A percentile compares a stretch with the other conserved stretches of the same genome.
phyloP scores from a whole-genome alignment of 1,139 yeast genomes.

The Starmera stellimalicola region DNA sequence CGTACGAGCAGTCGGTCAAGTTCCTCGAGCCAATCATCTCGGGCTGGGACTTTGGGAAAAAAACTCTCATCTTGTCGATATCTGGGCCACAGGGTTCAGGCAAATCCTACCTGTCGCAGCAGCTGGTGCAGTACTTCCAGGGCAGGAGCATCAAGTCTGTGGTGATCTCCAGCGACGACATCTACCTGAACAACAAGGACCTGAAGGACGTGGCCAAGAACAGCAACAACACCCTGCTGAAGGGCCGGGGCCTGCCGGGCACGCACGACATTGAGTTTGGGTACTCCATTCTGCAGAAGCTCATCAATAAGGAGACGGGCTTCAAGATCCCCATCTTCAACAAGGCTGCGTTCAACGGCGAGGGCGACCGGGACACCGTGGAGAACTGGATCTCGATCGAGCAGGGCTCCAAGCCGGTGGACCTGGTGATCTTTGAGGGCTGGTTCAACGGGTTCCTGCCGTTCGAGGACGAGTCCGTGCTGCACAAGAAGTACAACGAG shows the following conservation, averaged over 20 bases:
- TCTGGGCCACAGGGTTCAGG: slow-evolving; percentile 96
- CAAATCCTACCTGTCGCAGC: slow-evolving; percentile 56
- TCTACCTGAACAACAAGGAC: slow-evolving; percentile 58
- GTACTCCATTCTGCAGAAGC: slow-evolving; percentile 19
- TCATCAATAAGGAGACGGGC: slow-evolving; percentile 19
- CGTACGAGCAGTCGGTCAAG: slow-evolving; percentile 13
- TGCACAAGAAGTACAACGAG: slow-evolving; percentile 9
- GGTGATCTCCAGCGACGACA: slow-evolving; percentile 76
- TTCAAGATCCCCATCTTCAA: slow-evolving; percentile 63
- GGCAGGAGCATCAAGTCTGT: slow-evolving; percentile 35
- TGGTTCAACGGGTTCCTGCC: slow-evolving; percentile 85
- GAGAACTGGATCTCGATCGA: slow-evolving; percentile 29
- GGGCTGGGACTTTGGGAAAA: slow-evolving; percentile 13
- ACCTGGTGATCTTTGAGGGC: slow-evolving; percentile 77
- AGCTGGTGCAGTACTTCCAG: slow-evolving; percentile 32
- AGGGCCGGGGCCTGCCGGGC: slow-evolving; percentile 89
- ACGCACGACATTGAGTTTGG: slow-evolving; percentile 63
- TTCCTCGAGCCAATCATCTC: slow-evolving; percentile 20
- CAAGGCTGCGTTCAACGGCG: slow-evolving; percentile 62
- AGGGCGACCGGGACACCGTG: slow-evolving; percentile 59
- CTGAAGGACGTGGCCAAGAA: slow-evolving; percentile 38
- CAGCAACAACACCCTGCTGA: slow-evolving; percentile 45
- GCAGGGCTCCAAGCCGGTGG: slow-evolving; percentile 35
- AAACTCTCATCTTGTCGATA: slow-evolving; percentile 56
- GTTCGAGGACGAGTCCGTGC: slow-evolving; percentile 22